These are phyloP conservation scores for Crinitomyces ghanaensis DNA, from an alignment of 805 yeast genomes.

Conservation along the genomic window DNA sequence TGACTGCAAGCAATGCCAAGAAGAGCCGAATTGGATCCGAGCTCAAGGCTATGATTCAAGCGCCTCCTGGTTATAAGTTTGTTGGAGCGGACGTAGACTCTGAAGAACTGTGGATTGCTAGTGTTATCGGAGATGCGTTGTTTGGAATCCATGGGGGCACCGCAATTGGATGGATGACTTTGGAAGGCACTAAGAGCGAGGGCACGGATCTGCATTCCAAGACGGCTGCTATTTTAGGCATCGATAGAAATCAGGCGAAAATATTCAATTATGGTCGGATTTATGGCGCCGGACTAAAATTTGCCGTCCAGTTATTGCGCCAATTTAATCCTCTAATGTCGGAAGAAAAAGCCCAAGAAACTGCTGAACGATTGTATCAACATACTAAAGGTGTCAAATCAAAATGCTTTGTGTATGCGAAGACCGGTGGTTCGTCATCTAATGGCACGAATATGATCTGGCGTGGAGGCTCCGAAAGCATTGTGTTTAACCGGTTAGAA, in stretches of 20 bases:
- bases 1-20: slow-evolving; percentile 94
- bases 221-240: slow-evolving; percentile 82
- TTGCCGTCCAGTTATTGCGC: slow-evolving; percentile 73
- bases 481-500: slow-evolving; percentile 82
- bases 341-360: slow-evolving; percentile 51
- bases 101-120: slow-evolving; percentile 97
- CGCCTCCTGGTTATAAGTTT: slow-evolving; percentile 81
- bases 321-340: slow-evolving; percentile 66
- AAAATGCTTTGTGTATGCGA: too few species aligned
- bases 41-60: slow-evolving; percentile 70
- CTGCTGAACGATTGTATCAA: slow-evolving; percentile 58
- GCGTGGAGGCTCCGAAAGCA: slow-evolving; percentile 87
- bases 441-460: slow-evolving; percentile 26
- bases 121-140: slow-evolving; percentile 83
- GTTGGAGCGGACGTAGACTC: slow-evolving; percentile 99
- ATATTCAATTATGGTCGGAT: slow-evolving; percentile 94
- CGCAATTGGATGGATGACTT: slow-evolving; percentile 98
- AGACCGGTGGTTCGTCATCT: too few species aligned
- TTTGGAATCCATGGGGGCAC: slow-evolving; percentile 90
- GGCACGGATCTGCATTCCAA: slow-evolving; percentile 94
- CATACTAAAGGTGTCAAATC: slow-evolving; percentile 68
- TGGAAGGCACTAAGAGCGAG: slow-evolving; percentile 85
- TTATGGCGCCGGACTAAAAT: slow-evolving; percentile 93
- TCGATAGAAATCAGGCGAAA: slow-evolving; percentile 85
- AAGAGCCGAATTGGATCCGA: slow-evolving; percentile 82